Base-by-base conservation (phyloP, 352 stramenopile species). In the Elongisporangium anandrum region DNA sequence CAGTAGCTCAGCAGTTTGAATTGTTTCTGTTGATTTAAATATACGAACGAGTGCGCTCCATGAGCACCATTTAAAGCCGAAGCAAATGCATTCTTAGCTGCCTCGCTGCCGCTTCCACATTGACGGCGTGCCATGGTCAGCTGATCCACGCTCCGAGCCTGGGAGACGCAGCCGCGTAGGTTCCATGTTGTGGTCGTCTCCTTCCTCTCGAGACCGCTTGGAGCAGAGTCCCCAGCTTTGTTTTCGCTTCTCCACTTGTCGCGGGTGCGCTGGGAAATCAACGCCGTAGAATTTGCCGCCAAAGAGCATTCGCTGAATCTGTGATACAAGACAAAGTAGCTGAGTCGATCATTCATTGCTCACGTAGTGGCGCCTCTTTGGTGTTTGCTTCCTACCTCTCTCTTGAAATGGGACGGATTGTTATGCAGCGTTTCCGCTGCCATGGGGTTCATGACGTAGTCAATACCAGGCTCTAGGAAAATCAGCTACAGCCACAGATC, bases 391-490 rank as follows among this genome's bases (percentile, higher is more conserved):
- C 38, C 20, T 39, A 78, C 66, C 48, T 86, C 69, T 48, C 61
- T 68, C 51, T 77, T 86, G 52, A 87, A 90, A 7, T 65, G 61
- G 6, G 55, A 54, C 0, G 81, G 69, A 48, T 86, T 64, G 54
- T 71, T 26, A n/a, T 85, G 72, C 1, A 91, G 64, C 34, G 82
- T 70, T 41, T 92, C 69, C 1, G 75, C 79, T 24, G 82, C 82
- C 2, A 54, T 50, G 19, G 57, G 23, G 26, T 94, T 92, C 49
- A 92, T 64, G 16, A 87, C 70, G 57, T 81, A 87, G 17, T 92
- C 77, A 50, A 90, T 80, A 8, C 75, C 76, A 19, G 82, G 82
- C 50, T 92, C 85, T 19, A 94, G 52, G 51, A 94, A 92, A 8
- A 94, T 92, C 23, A 94, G 69, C 85, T 94, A 49, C 16, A 0